Percentiles rank a stretch among this genome's conserved stretches.
These are phyloP conservation scores for Candida jianshihensis DNA, from an alignment of 805 yeast genomes.

Conservation along the genomic window DNA sequence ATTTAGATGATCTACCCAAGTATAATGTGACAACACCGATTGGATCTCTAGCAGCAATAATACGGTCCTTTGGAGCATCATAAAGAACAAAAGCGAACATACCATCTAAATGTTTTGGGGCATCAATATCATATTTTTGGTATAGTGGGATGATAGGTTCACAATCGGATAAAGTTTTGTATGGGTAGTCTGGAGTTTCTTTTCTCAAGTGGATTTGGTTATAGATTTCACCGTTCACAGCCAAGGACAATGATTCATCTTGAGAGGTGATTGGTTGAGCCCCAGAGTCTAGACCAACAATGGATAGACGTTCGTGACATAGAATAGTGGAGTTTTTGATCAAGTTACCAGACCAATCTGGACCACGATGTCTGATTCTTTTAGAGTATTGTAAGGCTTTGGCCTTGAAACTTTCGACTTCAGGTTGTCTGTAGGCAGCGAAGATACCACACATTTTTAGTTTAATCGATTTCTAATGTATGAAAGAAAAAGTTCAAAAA, in stretches of 20 bases:
- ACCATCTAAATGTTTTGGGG: constrained; percentile 92
- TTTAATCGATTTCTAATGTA: too few species aligned
- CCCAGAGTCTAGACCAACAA: constrained; percentile 95
- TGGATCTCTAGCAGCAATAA: constrained; percentile 97
- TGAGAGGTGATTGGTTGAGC: constrained; percentile 92
- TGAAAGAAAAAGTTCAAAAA: background rate
- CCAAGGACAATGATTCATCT: constrained; percentile 65
- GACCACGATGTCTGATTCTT: constrained; percentile 97
- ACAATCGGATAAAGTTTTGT: constrained; percentile 88
- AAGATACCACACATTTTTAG: constrained; percentile 99
- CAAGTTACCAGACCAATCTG: constrained; percentile 96
- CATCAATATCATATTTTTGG: constrained; percentile 78
- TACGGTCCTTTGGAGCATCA: constrained; percentile 78
- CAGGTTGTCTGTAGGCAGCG: constrained; percentile 81
- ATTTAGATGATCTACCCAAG: constrained; percentile 72
- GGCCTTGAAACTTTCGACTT: constrained; percentile 73
- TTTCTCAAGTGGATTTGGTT: constrained; percentile 89
- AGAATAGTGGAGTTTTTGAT: constrained; percentile 73
- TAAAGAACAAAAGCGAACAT: constrained; percentile 95
- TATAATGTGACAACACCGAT: constrained; percentile 94
- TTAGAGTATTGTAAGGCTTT: constrained; percentile 87
- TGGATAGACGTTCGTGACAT: constrained; percentile 94
- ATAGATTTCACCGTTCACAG: constrained; percentile 98
- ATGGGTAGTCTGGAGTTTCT: constrained; percentile 63
- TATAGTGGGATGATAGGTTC: constrained; percentile 95